These are phyloP conservation scores for Penicillium sp. DNA, from an alignment of 2,329 filamentous ascomycete species.

Conservation along the genomic window DNA sequence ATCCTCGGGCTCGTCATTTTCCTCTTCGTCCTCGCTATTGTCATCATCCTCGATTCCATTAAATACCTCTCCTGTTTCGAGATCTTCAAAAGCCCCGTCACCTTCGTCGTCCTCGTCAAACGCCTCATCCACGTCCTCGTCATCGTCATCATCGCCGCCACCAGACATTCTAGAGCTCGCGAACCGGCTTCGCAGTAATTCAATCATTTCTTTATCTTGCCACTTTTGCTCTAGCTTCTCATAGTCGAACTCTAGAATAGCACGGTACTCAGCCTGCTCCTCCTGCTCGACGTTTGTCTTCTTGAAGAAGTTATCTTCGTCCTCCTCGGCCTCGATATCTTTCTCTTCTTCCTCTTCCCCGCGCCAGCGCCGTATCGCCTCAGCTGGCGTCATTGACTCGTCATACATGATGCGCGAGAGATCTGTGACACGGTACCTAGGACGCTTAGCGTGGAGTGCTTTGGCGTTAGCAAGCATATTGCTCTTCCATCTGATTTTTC, in stretches of 20 bases:
- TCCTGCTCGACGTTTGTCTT: slow-evolving; percentile 57
- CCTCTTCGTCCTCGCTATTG: slow-evolving; percentile 63
- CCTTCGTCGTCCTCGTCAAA: slow-evolving; percentile 69
- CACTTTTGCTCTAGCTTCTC: slow-evolving; percentile 82
- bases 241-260: slow-evolving; percentile 80
- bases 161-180: slow-evolving; percentile 69
- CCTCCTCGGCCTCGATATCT: slow-evolving; percentile 63
- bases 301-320: slow-evolving; percentile 70
- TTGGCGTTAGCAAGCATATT: slow-evolving; percentile 79
- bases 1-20: slow-evolving; percentile 44
- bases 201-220: slow-evolving; percentile 78
- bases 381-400: slow-evolving; percentile 71
- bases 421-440: slow-evolving; percentile 78
- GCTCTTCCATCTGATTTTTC: slow-evolving; percentile 81
- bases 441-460: slow-evolving; percentile 70
- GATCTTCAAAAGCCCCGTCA: slow-evolving; percentile 82
- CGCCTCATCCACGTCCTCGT: slow-evolving; percentile 54
- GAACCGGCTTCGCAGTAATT: slow-evolving; percentile 75
- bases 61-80: slow-evolving; percentile 73
- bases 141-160: slow-evolving; percentile 58
- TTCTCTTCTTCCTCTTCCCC: slow-evolving; percentile 69
- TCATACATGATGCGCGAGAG: slow-evolving; percentile 91
- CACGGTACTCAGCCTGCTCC: slow-evolving; percentile 70
- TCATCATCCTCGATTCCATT: slow-evolving; percentile 47
- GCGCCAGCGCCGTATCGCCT: slow-evolving; percentile 80